Percentiles rank a stretch among this genome's conserved stretches.
Conservation (phyloP, 2,329 filamentous ascomycete genomes). For the Beauveria sp. region DNA sequence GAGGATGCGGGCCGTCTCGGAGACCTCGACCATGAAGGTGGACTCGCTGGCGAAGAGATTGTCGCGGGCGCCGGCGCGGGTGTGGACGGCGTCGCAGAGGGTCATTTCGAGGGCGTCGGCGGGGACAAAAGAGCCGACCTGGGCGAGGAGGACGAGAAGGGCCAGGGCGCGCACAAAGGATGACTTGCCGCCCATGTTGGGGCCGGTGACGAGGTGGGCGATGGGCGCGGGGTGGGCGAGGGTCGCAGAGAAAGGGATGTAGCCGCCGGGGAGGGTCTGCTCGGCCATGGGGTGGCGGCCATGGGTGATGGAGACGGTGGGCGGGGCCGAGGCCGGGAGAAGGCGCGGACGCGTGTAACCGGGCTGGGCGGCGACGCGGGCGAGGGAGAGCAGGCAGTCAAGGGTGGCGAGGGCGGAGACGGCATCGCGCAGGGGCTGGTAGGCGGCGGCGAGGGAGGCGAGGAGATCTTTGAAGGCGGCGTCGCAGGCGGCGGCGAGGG, state of each 20-base stretch:
- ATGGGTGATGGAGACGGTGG: conserved; percentile 53
- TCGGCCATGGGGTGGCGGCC: conserved; percentile 96
- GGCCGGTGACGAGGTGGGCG: conserved; percentile 85
- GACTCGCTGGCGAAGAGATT: conserved; percentile 92
- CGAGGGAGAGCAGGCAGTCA: conserved; percentile 83
- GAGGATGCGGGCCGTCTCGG: conserved; percentile 84
- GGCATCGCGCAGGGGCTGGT: conserved; percentile 82
- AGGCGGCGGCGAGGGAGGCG: conserved; percentile 67
- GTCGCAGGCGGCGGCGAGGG: conserved; percentile 86
- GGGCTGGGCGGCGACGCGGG: conserved; percentile 74
- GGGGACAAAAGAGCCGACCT: conserved; percentile 91
- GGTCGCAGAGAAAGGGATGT: conserved; percentile 82
- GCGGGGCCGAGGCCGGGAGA: conserved; percentile 51
- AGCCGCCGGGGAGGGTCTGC: conserved; percentile 73
- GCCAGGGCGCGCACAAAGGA: conserved; percentile 91
- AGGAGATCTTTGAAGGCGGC: conserved; percentile 69
- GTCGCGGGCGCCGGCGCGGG: conserved; percentile 91
- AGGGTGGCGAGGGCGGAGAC: conserved; percentile 79
- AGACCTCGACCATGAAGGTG: conserved; percentile 97
- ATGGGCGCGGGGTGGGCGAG: conserved; percentile 59
- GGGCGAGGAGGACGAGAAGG: conserved; percentile 85
- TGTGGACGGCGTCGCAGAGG: conserved; percentile 85
- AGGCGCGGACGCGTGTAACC: conserved; percentile 77
- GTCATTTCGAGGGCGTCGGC: conserved; percentile 67
- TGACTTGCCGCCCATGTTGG: conserved; percentile 99